Evolutionary conservation across 1,139 yeast species (phyloP).

Genomic region (Diutina catenulata): DNA sequence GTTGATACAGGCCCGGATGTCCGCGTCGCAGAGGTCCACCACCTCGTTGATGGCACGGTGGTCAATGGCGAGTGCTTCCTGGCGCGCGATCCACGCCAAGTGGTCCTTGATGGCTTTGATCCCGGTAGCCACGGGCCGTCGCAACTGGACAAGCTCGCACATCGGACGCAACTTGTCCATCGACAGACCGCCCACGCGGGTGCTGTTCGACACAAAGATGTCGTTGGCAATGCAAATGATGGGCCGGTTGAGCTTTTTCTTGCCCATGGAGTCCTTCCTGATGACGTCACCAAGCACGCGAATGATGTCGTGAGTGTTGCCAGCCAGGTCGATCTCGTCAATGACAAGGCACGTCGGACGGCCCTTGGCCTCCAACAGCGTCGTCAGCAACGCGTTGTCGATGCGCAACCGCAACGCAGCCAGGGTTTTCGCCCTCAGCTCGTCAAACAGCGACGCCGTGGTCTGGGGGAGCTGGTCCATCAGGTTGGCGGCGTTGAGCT

Average conservation of each 20-base stretch:
- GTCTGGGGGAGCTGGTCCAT: constrained; percentile 26
- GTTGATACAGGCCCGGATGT: constrained; percentile 77
- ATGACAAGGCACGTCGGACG: constrained; percentile 73
- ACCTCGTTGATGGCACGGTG: constrained; percentile 34
- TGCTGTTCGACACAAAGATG: too few species aligned
- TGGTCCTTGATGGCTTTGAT: constrained; percentile 27
- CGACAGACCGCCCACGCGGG: constrained; percentile 37
- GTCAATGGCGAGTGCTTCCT: constrained; percentile 23
- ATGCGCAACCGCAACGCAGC: constrained; percentile 38
- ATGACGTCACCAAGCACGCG: constrained; percentile 51
- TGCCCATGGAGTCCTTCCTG: constrained; percentile 39
- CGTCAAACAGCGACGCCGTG: constrained; percentile 48
- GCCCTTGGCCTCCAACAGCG: constrained; percentile 39
- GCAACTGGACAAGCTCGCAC: constrained; percentile 61
- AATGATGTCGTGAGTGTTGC: constrained; percentile 66
- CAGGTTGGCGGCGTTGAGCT: constrained; percentile 81
- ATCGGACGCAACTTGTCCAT: constrained; percentile 63
- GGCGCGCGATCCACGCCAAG: constrained; percentile 20
- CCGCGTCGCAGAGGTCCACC: constrained; percentile 68
- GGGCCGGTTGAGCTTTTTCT: constrained; percentile 49
- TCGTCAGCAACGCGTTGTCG: constrained; percentile 57
- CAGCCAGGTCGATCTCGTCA: constrained; percentile 89
- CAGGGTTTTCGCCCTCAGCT: constrained; percentile 17
- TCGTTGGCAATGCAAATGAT: constrained; percentile 91
- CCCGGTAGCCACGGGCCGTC: constrained; percentile 30